Conservation (phyloP, 148 eudicot genomes). For the Salicornia ramosissima region DNA sequence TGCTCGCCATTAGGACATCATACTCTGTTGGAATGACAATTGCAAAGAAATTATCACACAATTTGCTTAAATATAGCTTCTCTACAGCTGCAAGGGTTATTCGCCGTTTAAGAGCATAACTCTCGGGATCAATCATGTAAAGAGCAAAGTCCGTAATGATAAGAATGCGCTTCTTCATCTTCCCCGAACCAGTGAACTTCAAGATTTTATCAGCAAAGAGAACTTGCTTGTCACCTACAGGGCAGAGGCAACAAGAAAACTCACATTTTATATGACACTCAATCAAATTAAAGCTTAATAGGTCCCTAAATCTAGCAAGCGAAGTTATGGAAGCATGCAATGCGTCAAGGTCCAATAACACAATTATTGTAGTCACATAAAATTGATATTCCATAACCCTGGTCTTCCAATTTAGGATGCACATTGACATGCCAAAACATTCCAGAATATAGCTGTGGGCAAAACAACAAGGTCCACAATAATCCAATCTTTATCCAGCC, state of each 20-base stretch:
- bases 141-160: conserved; percentile 61
- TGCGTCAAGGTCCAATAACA: not conserved
- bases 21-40: conserved; percentile 88
- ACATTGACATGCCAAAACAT: no score
- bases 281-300: not conserved
- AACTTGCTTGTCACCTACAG: conserved; percentile 67
- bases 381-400: no score
- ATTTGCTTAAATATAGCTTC: conserved; percentile 76
- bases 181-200: conserved; percentile 90
- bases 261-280: not conserved
- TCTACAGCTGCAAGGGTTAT: conserved; percentile 85
- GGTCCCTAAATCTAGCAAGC: not conserved
- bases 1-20: conserved; percentile 91
- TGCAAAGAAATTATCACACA: conserved; percentile 76
- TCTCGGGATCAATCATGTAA: conserved; percentile 74
- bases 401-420: no score
- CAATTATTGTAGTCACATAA: not conserved
- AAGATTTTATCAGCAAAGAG: conserved; percentile 83
- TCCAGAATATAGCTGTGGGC: no score
- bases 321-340: not conserved
- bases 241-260: conserved; percentile 1
- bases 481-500: no score
- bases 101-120: conserved; percentile 66
- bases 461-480: no score
- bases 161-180: conserved; percentile 72